Evolutionary conservation across 257 asterid species (phyloP), one percentile per base, ranked within the genome.

Genomic region (Solanum sparsipilum): DNA sequence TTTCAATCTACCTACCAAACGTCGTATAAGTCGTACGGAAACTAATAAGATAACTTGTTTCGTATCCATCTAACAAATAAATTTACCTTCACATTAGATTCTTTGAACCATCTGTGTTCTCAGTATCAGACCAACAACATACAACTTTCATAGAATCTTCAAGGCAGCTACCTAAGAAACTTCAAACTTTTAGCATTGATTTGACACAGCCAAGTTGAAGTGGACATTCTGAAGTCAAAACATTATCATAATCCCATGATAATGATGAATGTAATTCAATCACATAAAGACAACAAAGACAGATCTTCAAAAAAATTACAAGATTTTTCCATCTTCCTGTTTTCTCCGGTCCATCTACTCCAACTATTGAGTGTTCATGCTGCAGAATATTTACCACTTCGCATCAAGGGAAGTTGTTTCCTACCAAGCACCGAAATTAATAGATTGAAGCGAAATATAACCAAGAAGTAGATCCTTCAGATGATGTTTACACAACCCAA

Each of bases 401-500:
- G 60, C 65, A 44, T 18, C 85, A 44, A 48, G 85, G 25, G 9
- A 79, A 18, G 85, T 44, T 0, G 25, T 88, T 72, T 85, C 84
- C 83, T 35, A 85, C 91, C 92, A 90, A 71, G 90, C 87, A 89
- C 91, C 88, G 71, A 90, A 90, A 81, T 89, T 86, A 60, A 91
- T 86, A 68, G 91, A 91, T 87, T 91, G 92, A 79, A 91, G 92
- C 1, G 91, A 86, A 31, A 95, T 90, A 75, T 91, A 76, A 35
- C 98, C 98, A 29, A 94, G 95, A 92, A 94, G 96, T 84, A 95
- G 90, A 85, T 95, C 98, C 89, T 68, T 86, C 35, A 95, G 48
- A 91, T 96, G 98, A 90, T 89, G 92, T 89, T 92, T 93, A 90
- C 99, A 97, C 90, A 96, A 89, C 18, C 99, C 98, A 52, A 97